Conservation (phyloP, 371 early-diverging fungal genomes). For the Apophysomyces trapeziformis region DNA sequence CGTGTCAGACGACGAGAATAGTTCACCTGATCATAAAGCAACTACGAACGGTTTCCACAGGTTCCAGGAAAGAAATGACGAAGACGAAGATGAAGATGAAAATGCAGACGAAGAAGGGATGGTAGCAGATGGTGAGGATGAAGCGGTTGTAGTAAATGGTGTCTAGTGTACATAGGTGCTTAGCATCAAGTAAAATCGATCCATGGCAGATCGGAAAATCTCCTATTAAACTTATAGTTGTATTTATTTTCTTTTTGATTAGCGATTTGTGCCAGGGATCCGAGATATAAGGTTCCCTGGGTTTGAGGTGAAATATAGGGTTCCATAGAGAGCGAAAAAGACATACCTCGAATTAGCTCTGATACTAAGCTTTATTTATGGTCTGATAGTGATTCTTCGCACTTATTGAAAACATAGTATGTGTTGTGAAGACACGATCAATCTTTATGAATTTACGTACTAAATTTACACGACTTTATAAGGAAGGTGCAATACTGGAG, state of each 20-base stretch:
- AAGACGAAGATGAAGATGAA: constrained; percentile 17
- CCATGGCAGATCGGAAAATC: too few species aligned
- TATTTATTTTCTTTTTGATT: not conserved
- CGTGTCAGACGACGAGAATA: constrained; percentile 11
- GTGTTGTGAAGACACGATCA: too few species aligned
- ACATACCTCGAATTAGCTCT: too few species aligned
- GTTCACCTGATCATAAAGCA: constrained; percentile 16
- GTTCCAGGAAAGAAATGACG: constrained; percentile 28
- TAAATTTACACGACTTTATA: constrained; percentile 1
- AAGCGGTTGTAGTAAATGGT: constrained; percentile 11
- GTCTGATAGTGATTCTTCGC: too few species aligned
- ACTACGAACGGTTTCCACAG: constrained; percentile 17
- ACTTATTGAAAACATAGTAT: too few species aligned
- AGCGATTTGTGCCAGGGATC: too few species aligned
- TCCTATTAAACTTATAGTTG: too few species aligned
- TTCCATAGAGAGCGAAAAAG: too few species aligned
- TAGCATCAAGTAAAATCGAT: too few species aligned
- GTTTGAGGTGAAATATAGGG: too few species aligned
- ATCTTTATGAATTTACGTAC: not conserved
- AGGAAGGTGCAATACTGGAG: constrained; percentile 3
- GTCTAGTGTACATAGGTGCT: not conserved
- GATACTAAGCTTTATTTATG: too few species aligned
- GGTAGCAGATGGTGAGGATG: constrained; percentile 26
- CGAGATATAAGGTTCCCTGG: too few species aligned
- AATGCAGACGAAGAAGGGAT: constrained; percentile 33